phyloP scores from a whole-genome alignment of 2,329 filamentous ascomycete species.

The Apiospora saccharicola region DNA sequence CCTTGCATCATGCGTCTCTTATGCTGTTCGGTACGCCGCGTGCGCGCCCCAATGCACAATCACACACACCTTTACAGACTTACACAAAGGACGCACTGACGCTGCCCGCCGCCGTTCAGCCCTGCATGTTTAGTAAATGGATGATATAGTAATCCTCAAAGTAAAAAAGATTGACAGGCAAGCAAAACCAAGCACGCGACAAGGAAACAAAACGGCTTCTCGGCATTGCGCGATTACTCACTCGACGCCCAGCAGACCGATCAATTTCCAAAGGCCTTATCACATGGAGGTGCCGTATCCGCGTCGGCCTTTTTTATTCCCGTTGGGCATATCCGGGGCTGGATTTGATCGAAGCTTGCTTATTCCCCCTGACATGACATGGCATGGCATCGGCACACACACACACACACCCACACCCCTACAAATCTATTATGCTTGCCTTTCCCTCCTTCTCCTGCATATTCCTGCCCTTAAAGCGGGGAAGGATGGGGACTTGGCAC shows the following conservation, averaged over 20 bases:
- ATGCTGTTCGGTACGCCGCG: not conserved
- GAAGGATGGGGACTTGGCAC: slow-evolving; percentile 1
- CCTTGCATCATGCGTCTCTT: slow-evolving; percentile 17
- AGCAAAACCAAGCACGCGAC: no score
- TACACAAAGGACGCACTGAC: no score
- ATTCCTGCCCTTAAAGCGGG: slow-evolving; percentile 5
- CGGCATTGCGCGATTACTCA: not conserved
- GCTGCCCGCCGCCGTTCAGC: not conserved
- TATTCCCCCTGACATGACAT: not conserved
- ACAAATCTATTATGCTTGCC: not conserved
- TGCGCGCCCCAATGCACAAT: not conserved
- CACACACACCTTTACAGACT: no score
- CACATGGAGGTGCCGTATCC: not conserved
- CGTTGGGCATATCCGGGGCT: slow-evolving; percentile 1
- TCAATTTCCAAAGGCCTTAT: no score
- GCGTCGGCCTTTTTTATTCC: not conserved
- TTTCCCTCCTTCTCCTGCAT: not conserved
- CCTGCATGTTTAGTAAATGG: not conserved
- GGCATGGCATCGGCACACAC: not conserved
- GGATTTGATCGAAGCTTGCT: not conserved
- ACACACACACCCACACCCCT: not conserved
- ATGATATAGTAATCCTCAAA: no score
- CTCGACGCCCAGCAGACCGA: not conserved
- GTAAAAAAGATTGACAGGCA: no score
- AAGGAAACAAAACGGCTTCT: no score